Conservation (phyloP, 495 filamentous ascomycete species). For the Penicillium odoratum region DNA sequence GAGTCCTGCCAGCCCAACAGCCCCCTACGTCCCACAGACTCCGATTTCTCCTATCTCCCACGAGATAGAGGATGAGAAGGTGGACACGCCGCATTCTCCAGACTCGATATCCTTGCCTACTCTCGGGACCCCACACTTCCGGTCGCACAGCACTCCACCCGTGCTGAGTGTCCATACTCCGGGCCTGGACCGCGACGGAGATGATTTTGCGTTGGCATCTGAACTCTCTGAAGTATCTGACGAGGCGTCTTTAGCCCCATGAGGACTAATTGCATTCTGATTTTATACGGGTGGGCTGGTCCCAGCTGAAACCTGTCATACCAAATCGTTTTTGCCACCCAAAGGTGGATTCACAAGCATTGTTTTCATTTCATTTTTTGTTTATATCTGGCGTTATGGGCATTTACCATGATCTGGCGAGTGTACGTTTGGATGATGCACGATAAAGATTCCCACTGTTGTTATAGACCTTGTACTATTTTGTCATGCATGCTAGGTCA, state of each 20-base stretch:
- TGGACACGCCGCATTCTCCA: constrained; percentile 14
- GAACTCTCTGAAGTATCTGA: constrained; percentile 11
- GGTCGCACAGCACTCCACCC: constrained; percentile 45
- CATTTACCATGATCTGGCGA: constrained; percentile 6
- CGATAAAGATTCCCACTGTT: constrained; percentile 15
- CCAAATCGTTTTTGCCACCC: neutral
- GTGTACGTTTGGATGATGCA: constrained; percentile 8
- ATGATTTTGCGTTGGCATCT: constrained; percentile 10
- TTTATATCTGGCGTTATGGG: neutral
- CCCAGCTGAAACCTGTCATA: constrained; percentile 3
- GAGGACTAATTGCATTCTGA: constrained; percentile 2
- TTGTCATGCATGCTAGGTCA: constrained; percentile 8
- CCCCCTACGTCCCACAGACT: constrained; percentile 50
- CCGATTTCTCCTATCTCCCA: constrained; percentile 37
- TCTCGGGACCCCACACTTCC: constrained; percentile 25
- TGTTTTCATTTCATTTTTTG: neutral
- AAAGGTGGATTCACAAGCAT: neutral
- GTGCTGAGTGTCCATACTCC: constrained; percentile 26
- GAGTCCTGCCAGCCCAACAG: constrained; percentile 35
- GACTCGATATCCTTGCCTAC: constrained; percentile 25
- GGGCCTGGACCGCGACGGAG: constrained; percentile 13
- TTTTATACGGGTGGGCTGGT: constrained; percentile 1
- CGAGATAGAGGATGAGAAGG: constrained; percentile 23
- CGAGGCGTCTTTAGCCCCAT: constrained; percentile 11
- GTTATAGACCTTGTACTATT: constrained; percentile 5